Evolutionary conservation across 192 early-diverging fungal genomes (phyloP).

Genomic region (Dimargaris verticillata): DNA sequence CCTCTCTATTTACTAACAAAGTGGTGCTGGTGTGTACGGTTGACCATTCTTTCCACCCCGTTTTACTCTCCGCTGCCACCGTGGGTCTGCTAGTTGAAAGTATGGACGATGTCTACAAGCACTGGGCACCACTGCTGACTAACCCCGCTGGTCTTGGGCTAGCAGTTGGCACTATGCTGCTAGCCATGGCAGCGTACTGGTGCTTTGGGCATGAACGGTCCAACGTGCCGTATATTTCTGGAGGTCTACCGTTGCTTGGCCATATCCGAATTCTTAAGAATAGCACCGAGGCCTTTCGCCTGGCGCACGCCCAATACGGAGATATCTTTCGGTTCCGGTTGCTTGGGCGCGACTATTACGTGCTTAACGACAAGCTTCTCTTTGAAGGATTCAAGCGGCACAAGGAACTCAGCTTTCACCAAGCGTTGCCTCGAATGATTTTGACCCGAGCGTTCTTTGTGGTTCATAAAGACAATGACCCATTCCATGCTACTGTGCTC

Average conservation of each 20-base stretch:
- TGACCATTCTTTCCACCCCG: too few relatives aligned
- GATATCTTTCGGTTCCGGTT: constrained; percentile 2
- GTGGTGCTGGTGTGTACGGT: too few relatives aligned
- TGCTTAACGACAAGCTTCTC: neutral
- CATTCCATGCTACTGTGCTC: neutral
- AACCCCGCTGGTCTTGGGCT: too few relatives aligned
- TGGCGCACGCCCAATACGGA: neutral
- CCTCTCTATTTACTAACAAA: too few relatives aligned
- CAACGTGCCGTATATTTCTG: neutral
- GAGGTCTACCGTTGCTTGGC: neutral
- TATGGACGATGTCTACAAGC: too few relatives aligned
- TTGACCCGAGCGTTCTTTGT: neutral
- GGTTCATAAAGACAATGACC: neutral
- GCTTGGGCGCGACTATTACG: neutral
- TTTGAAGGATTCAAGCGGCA: neutral
- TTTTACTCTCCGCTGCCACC: too few relatives aligned
- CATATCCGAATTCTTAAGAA: neutral
- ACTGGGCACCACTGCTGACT: too few relatives aligned
- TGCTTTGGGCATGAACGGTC: neutral
- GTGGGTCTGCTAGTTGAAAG: too few relatives aligned
- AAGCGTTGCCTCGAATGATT: neutral
- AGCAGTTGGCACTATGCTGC: too few relatives aligned
- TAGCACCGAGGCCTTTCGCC: neutral
- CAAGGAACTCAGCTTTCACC: neutral
- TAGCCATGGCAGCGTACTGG: too few relatives aligned